These are phyloP conservation scores for Oxyria digyna DNA, from an alignment of 148 eudicot genomes.

Conservation along the genomic window DNA sequence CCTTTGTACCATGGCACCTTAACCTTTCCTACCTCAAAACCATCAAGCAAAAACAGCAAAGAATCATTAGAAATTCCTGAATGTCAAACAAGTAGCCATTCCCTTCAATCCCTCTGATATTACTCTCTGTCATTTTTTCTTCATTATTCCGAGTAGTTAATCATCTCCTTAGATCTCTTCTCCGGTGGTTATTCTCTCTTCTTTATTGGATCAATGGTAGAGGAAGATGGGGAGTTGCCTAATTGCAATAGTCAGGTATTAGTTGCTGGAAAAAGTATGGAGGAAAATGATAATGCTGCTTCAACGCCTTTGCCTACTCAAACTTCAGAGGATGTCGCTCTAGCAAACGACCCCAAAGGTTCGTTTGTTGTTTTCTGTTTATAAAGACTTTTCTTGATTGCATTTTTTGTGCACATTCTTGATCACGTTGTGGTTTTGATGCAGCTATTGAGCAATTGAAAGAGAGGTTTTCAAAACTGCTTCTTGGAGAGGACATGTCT, in stretches of 20 bases:
- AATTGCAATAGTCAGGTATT: neutral
- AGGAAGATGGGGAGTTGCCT: neutral
- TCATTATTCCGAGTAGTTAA: neutral
- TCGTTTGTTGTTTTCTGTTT: neutral
- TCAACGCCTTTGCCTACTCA: neutral
- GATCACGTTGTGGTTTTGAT: neutral
- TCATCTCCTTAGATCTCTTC: neutral
- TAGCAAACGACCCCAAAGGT: neutral
- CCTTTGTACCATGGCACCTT: neutral
- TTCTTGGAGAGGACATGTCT: conserved; percentile 56
- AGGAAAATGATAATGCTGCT: neutral
- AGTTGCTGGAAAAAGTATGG: neutral
- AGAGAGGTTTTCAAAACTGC: conserved; percentile 46
- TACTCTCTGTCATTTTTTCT: neutral
- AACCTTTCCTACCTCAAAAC: neutral
- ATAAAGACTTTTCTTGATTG: neutral
- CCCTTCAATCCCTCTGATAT: neutral
- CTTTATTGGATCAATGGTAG: neutral
- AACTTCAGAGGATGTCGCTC: neutral
- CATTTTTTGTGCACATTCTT: no score
- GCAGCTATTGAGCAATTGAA: conserved; percentile 36
- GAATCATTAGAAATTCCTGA: neutral
- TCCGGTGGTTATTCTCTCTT: neutral
- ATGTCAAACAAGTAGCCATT: neutral
- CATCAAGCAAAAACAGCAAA: neutral